Base-by-base conservation (phyloP, 768 basidiomycete species). In the Leccinum disarticulatum region DNA sequence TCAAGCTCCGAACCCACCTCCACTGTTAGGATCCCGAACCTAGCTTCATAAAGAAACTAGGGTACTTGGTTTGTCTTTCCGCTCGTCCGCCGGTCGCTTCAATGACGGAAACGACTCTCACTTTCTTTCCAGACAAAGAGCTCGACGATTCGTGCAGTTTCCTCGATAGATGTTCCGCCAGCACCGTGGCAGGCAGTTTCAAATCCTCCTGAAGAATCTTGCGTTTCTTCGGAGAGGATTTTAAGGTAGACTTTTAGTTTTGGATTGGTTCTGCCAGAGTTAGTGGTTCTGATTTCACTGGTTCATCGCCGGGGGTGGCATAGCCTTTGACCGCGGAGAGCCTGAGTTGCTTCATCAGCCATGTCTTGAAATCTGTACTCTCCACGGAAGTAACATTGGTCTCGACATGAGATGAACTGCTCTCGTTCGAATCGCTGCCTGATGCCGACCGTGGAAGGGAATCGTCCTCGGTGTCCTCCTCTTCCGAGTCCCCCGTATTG, bases 41-140 rank as follows among this genome's bases (percentile, higher is more conserved):
- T 96, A 22, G 91, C 93, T 73, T 99, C 97, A 61, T 89, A 98
- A n/a, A 99, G 79, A 75, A 98, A 98, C 72, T 98, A 96, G 11
- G 97, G 97, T 7, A 98, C 87, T 73, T 98, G 97, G 0, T 97
- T 99, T 1, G 97, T 98, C 77, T 98, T 99, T 50, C 97, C 97
- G 69, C 93, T 95, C 85, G 22, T 88, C 89, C 14, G 78, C 66
- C 4, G 87, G 84, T 15, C 95, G 85, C 19, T 71, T n/a, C n/a
- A n/a, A n/a, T 78, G 36, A 97, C 80, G 6, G 77, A 66, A 46
- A 89, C 74, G 28, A 74, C 73, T 64, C 86, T 86, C 28, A 70
- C 55, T 54, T 67, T 77, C 47, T 65, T 66, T 28, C 61, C 54
- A 22, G 56, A 58, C 11, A 62, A 62, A 13, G 57, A 61, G 17